A percentile compares a stretch with the other conserved stretches of the same genome.
Conservation (phyloP, 176 grass and related monocot species). For the Panicum miliaceum region DNA sequence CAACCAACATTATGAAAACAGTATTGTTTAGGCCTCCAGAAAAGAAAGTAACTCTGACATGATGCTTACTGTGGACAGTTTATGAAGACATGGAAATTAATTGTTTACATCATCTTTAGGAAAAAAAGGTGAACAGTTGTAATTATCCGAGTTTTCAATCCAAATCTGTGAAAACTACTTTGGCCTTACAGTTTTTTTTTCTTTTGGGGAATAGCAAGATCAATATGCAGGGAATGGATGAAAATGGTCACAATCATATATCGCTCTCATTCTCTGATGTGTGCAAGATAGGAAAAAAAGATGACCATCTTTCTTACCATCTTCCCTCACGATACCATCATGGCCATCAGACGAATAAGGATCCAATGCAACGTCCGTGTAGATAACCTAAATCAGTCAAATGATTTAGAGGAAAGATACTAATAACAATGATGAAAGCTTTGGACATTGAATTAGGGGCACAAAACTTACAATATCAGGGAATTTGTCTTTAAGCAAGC, state of each 20-base stretch:
- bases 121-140: not conserved
- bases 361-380: conserved; percentile 95
- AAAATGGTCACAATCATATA: conserved; percentile 15
- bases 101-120: not conserved
- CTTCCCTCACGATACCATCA: conserved; percentile 97
- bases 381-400: conserved; percentile 63
- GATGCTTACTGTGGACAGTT: not conserved
- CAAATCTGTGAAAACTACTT: not conserved
- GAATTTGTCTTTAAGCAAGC: conserved; percentile 94
- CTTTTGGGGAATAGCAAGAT: not conserved
- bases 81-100: not conserved
- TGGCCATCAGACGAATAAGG: conserved; percentile 99
- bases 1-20: not conserved
- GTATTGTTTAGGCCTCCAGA: not conserved
- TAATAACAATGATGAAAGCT: not conserved
- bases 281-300: conserved; percentile 10
- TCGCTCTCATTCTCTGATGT: not conserved
- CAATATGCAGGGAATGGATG: not conserved
- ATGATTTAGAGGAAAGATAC: conserved; percentile 12
- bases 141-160: not conserved
- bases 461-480: conserved; percentile 79
- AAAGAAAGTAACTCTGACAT: not conserved
- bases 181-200: not conserved
- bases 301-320: conserved; percentile 62
- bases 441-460: not conserved